These are phyloP conservation scores for Botrytis hyacinthi DNA, from an alignment of 2,329 filamentous ascomycete species.

Conservation along the genomic window DNA sequence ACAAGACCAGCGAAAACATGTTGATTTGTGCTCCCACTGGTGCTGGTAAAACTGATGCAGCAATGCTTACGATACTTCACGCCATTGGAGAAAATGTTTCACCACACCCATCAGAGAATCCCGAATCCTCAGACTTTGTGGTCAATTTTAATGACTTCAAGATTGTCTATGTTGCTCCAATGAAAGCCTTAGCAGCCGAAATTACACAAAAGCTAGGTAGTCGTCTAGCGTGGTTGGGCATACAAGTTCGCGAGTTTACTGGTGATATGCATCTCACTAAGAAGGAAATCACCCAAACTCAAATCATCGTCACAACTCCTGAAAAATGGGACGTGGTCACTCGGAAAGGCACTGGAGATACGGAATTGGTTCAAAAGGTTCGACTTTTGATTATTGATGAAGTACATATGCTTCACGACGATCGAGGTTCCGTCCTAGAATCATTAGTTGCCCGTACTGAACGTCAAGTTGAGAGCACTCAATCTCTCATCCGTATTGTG, in stretches of 20 bases:
- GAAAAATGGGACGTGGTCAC: slow-evolving; percentile 99
- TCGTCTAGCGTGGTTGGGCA: slow-evolving; percentile 87
- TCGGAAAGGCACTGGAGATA: slow-evolving; percentile 93
- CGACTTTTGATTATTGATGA: slow-evolving; percentile 95
- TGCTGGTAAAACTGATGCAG: slow-evolving; percentile 97
- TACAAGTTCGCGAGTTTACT: slow-evolving; percentile 89
- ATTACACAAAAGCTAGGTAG: slow-evolving; percentile 93
- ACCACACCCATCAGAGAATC: slow-evolving; percentile 75
- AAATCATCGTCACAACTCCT: slow-evolving; percentile 97
- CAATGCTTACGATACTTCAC: slow-evolving; percentile 93
- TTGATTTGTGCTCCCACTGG: slow-evolving; percentile 96
- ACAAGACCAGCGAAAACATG: slow-evolving; percentile 97
- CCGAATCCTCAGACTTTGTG: slow-evolving; percentile 71
- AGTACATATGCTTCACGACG: slow-evolving; percentile 98
- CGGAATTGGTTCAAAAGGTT: slow-evolving; percentile 96
- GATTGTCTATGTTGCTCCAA: slow-evolving; percentile 96
- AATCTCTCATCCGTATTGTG: slow-evolving; percentile 93
- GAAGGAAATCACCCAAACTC: slow-evolving; percentile 89
- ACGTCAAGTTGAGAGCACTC: slow-evolving; percentile 95
- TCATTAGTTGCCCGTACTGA: slow-evolving; percentile 93
- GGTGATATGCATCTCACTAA: slow-evolving; percentile 99
- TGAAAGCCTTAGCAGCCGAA: slow-evolving; percentile 97
- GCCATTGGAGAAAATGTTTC: slow-evolving; percentile 80
- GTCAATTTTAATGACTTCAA: slow-evolving; percentile 91
- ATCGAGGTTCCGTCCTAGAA: slow-evolving; percentile 92